Conservation (phyloP, 208 protist genomes). For the Leptomonas pyrrhocoris region DNA sequence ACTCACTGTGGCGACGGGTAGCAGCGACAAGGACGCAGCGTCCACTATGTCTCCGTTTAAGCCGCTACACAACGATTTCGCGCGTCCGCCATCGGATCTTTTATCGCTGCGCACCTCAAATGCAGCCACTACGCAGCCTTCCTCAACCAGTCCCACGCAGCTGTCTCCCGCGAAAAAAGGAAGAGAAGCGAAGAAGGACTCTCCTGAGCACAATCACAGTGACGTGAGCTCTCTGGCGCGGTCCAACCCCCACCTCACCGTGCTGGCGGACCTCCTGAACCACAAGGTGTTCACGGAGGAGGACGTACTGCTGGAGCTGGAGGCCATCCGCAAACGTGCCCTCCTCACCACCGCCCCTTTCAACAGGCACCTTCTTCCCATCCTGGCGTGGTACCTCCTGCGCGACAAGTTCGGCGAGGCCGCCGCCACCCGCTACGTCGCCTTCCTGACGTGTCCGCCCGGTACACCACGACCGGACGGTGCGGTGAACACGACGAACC, state of each 20-base stretch:
- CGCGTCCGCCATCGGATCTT: not conserved
- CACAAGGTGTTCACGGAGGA: conserved; percentile 52
- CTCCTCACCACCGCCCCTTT: conserved; percentile 50
- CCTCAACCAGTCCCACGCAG: not conserved
- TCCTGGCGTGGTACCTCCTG: conserved; percentile 50
- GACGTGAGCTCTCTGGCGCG: conserved; percentile 26
- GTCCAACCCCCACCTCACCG: conserved; percentile 42
- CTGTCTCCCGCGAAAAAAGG: not conserved
- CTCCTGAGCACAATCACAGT: not conserved
- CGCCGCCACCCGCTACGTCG: conserved; percentile 30
- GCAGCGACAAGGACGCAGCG: not conserved
- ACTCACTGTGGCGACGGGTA: not conserved
- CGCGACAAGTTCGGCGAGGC: conserved; percentile 41
- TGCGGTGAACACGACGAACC: not conserved
- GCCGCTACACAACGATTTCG: conserved; percentile 3
- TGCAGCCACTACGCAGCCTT: not conserved
- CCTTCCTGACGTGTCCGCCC: conserved; percentile 17
- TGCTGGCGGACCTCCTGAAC: conserved; percentile 42
- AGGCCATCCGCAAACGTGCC: conserved; percentile 53
- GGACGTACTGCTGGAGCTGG: conserved; percentile 46
- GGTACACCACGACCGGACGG: conserved; percentile 4
- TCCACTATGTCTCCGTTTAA: conserved; percentile 5
- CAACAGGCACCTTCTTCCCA: conserved; percentile 46
- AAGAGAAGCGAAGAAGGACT: not conserved
- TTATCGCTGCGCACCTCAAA: conserved; percentile 10